These are phyloP conservation scores for Pythium folliculosum DNA, from an alignment of 352 stramenopile species.

Conservation along the genomic window DNA sequence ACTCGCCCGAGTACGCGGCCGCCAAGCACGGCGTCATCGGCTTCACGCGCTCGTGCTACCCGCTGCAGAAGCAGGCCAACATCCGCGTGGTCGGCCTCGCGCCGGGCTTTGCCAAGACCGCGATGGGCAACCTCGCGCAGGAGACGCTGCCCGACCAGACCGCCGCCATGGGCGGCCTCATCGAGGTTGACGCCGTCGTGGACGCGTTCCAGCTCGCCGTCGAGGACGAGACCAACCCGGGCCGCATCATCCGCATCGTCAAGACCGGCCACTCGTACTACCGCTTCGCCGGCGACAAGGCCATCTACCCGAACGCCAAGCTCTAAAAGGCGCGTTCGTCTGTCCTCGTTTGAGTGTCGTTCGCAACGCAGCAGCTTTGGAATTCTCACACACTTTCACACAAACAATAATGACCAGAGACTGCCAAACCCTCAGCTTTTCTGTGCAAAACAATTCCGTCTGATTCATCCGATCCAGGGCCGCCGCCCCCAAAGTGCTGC, in stretches of 20 bases:
- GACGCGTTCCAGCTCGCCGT: slow-evolving; percentile 54
- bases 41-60: slow-evolving; percentile 69
- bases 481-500: neutral
- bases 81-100: slow-evolving; percentile 72
- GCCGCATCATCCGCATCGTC: slow-evolving; percentile 60
- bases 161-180: slow-evolving; percentile 49
- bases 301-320: slow-evolving; percentile 68
- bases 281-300: slow-evolving; percentile 73
- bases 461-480: slow-evolving; percentile 1
- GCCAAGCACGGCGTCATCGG: slow-evolving; percentile 76
- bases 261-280: slow-evolving; percentile 53
- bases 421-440: neutral
- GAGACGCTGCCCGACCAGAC: slow-evolving; percentile 46
- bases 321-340: slow-evolving; percentile 27
- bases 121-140: slow-evolving; percentile 52
- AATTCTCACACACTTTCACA: neutral
- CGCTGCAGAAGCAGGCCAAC: slow-evolving; percentile 63
- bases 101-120: slow-evolving; percentile 68
- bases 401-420: neutral
- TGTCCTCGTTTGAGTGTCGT: neutral
- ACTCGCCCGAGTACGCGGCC: slow-evolving; percentile 66
- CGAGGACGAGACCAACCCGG: slow-evolving; percentile 57
- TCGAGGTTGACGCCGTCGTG: slow-evolving; percentile 48
- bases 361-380: neutral
- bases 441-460: slow-evolving; percentile 6